Evolutionary conservation across 2,329 filamentous ascomycete species (phyloP), one percentile per base, ranked within the genome.

Genomic region (Xylariaceae sp.): DNA sequence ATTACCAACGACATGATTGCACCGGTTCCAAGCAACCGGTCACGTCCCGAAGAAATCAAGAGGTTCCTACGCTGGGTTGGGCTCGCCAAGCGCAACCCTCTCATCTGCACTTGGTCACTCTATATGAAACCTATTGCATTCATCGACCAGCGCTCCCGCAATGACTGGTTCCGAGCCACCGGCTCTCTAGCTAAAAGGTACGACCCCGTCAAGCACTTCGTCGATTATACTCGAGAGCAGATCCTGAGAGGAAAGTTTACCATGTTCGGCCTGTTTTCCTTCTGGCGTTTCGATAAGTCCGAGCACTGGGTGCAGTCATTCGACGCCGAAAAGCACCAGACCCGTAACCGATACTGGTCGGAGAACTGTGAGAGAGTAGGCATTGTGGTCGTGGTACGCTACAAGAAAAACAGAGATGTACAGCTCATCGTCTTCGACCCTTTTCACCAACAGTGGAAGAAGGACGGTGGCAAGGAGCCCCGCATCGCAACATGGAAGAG

Each of bases 71-170:
- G 30, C 24, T 33, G 30, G 26, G 13, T 29, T 3, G 29, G 19
- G 3, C 22, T 42, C 11, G 17, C 17, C 6, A 38, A 37, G 12
- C 18, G 16, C 15, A 19, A n/a, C 15, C 18, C 19, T 3, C 3
- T 15, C n/a, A 36, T n/a, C 15, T 18, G 29, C 35, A 11, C n/a
- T 7, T 30, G 31, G 19, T 15, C 18, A 3, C 16, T 42, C 15
- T 30, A 38, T 30, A 32, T 34, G 16, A 16, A 34, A 19, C 40
- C 40, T 15, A 38, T 42, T 30, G 40, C 18, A 11, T 42, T 38
- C 40, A n/a, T 30, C n/a, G 19, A 34, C 40, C 12, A 12, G 11
- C 13, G 19, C 9, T 30, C 19, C 16, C 34, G 35, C 3, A 9
- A 15, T 4, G 34, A 34, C 13, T 38, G 40, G 40, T 33, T 35